phyloP scores from a whole-genome alignment of 371 early-diverging fungal genomes.

The Enteropsectra breve region DNA sequence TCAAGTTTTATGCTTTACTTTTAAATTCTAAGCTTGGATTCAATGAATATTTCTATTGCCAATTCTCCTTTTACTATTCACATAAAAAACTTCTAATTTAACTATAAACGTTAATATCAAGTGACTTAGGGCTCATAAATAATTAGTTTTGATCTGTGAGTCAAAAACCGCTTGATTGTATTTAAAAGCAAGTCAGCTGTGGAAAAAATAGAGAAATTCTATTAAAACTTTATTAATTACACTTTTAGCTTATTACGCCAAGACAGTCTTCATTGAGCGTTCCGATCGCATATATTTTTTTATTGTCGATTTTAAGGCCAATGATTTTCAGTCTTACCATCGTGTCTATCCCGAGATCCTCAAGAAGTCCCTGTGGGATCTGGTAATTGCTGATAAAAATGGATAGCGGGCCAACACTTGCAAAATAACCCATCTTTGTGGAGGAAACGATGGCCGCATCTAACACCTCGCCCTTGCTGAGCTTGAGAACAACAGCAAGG shows the following conservation, averaged over 20 bases:
- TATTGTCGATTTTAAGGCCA: conserved; percentile 79
- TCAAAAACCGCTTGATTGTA: too few species aligned
- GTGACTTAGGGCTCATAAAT: too few species aligned
- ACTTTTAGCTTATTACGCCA: conserved; percentile 46
- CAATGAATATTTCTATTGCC: too few species aligned
- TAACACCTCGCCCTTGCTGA: conserved; percentile 85
- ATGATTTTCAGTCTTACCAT: conserved; percentile 79
- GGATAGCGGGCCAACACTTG: conserved; percentile 82
- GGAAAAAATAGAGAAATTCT: too few species aligned
- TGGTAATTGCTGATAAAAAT: conserved; percentile 84
- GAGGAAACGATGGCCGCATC: conserved; percentile 84
- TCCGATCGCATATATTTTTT: conserved; percentile 66
- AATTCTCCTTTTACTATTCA: too few species aligned
- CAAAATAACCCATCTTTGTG: conserved; percentile 90
- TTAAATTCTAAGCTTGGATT: too few species aligned
- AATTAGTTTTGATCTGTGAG: too few species aligned
- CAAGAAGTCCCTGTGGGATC: conserved; percentile 51
- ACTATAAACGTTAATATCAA: too few species aligned
- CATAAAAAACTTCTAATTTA: too few species aligned
- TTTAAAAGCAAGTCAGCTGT: too few species aligned
- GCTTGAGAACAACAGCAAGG: conserved; percentile 87
- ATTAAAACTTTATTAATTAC: too few species aligned
- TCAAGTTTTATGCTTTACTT: too few species aligned
- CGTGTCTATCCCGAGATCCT: conserved; percentile 71
- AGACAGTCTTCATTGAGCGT: conserved; percentile 61